Base-by-base conservation (phyloP, 1,284 basidiomycete genomes). In the Cryptococcus sp. region DNA sequence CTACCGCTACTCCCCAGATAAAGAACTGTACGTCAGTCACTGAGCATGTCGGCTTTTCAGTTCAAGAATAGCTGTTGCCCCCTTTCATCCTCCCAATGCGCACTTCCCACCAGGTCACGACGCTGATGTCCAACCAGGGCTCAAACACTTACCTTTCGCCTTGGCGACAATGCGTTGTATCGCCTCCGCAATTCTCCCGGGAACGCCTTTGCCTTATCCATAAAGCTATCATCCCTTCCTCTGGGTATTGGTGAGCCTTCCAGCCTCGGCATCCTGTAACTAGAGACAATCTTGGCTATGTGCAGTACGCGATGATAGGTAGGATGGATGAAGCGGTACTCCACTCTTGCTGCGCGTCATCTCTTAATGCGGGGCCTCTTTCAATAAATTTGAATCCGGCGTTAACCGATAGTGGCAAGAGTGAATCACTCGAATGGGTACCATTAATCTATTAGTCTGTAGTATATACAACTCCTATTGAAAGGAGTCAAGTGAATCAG, bases 1-100 rank as follows among this genome's bases (percentile, higher is more conserved):
- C 44, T 14, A 54, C 47, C 2, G 58, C 50, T 13, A 71, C 46
- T 2, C 53, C 46, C 66, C 68, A 68, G 47, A 24, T 43, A 14
- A 39, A n/a, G 16, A 39, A n/a, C 36, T 39, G 36, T 5, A 16
- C 16, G 36, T 39, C 36, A 39, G 11, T 28, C 4, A 5, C 4
- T 28, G 11, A 28, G 11, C 28, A 11, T 28, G 4, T 28, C 28
- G 11, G n/a, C n/a, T n/a, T n/a, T n/a, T n/a, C n/a, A n/a, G n/a
- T n/a, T n/a, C n/a, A n/a, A n/a, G n/a, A n/a, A n/a, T n/a, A n/a
- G n/a, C n/a, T n/a, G n/a, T n/a, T n/a, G n/a, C n/a, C n/a, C n/a
- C n/a, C n/a, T n/a, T n/a, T n/a, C n/a, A n/a, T n/a, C n/a, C n/a
- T n/a, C n/a, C n/a, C n/a, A n/a, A n/a, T n/a, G n/a, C n/a, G n/a